Percentiles rank a stretch among this genome's conserved stretches.
Evolutionary conservation across 108 stramenopile genomes (phyloP).

Genomic region (Nannochloropsis salina): DNA sequence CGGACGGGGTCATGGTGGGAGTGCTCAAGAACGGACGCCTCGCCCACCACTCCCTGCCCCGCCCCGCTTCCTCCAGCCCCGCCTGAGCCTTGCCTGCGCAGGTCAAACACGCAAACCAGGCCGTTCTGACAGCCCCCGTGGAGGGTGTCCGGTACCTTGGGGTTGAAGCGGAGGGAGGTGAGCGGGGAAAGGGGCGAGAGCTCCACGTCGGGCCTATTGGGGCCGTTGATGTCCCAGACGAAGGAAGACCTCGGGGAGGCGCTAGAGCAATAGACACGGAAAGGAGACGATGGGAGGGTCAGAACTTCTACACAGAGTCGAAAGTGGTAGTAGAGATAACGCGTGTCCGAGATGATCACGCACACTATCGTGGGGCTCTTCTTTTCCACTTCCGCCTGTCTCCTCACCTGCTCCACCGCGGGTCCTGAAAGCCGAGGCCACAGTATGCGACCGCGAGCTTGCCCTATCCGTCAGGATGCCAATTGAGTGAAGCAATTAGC

Average conservation of each 20-base stretch:
- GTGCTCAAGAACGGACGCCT: constrained; percentile 68
- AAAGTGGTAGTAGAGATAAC: too few relatives aligned
- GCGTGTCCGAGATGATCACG: too few relatives aligned
- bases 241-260: constrained; percentile 58
- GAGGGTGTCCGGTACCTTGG: constrained; percentile 64
- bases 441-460: constrained; percentile 76
- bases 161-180: constrained; percentile 73
- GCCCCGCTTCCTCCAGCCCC: constrained; percentile 59
- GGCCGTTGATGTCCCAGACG: constrained; percentile 79
- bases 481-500: constrained; percentile 72
- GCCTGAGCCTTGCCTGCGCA: constrained; percentile 60
- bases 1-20: constrained; percentile 81
- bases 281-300: constrained; percentile 22
- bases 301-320: too few relatives aligned
- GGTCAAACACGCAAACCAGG: constrained; percentile 71
- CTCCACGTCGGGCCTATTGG: constrained; percentile 73
- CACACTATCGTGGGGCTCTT: neutral
- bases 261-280: too few relatives aligned
- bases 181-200: constrained; percentile 69
- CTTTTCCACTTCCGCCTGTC: neutral
- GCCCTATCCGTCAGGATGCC: constrained; percentile 76
- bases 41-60: constrained; percentile 60
- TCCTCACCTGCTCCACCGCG: constrained; percentile 28
- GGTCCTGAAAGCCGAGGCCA: constrained; percentile 72
- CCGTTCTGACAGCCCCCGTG: constrained; percentile 82